Base-by-base conservation (phyloP, 2,329 filamentous ascomycete species). In the Claviceps spartinae region DNA sequence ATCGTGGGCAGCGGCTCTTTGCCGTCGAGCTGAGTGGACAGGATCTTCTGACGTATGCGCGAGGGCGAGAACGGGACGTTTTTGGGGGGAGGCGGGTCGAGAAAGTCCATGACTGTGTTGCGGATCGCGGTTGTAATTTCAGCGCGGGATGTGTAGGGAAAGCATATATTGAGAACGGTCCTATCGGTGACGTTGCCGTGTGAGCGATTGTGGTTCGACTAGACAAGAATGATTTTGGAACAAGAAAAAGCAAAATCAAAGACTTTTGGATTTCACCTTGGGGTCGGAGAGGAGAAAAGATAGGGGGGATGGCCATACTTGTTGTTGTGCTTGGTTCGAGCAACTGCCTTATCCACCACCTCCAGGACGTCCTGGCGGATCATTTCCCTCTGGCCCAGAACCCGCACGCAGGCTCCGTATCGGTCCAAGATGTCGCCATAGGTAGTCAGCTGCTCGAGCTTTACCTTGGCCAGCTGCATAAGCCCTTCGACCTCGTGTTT, bases 381-480 rank as follows among this genome's bases (percentile, higher is more conserved):
- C 59, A 97, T 70, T 42, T 89, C 83, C 54, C 86, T 78, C 64
- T 95, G 86, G 24, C 93, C 93, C 26, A 97, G 72, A 18, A 98
- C 81, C 50, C 88, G 82, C 50, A 98, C 83, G 52, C 83, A 80
- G 30, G 91, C 93, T 37, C 91, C 93, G 62, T 97, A 98, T 56
- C 87, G 83, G 62, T 97, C 89, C 40, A 98, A 77, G 26, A 98
- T 75, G 62, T 95, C 90, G 34, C 93, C 93, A 61, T 98, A 93
- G 63, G 95, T 88, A 26, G 87, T 83, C 60, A 98, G 75, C 67
- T 98, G 93, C 54, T 86, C 82, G 26, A 98, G 76, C 71, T 97
- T 97, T 62, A 93, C 82, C 72, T 95, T 96, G 55, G 91, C 91
- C 76, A 98, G 88, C 64, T 95, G 86, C 93, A 98, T 98, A 56